Conservation (phyloP, 75 land plant species). For the Sequoia sempervirens region DNA sequence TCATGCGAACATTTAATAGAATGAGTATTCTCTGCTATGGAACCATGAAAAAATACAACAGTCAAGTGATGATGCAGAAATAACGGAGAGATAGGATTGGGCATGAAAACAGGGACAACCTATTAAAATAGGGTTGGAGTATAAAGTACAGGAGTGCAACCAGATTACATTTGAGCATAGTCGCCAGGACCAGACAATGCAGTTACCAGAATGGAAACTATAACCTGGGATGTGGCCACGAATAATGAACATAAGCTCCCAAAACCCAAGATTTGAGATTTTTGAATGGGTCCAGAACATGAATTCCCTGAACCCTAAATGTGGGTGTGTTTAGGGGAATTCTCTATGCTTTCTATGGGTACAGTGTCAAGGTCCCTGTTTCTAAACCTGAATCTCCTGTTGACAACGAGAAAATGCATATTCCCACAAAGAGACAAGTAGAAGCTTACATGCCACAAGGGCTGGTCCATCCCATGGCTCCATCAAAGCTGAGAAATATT, state of each 20-base stretch:
- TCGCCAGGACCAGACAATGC: not conserved
- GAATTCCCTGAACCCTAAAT: not conserved
- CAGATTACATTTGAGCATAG: too few relatives aligned
- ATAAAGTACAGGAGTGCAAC: not conserved
- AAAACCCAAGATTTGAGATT: not conserved
- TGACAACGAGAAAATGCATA: not conserved
- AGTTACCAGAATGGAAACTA: not conserved
- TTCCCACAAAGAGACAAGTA: not conserved
- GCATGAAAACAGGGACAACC: not conserved
- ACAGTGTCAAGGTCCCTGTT: not conserved
- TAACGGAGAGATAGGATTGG: not conserved
- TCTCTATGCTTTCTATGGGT: not conserved
- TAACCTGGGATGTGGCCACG: not conserved
- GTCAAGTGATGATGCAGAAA: not conserved
- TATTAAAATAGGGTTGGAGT: not conserved
- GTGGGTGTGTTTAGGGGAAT: not conserved
- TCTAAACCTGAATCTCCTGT: not conserved
- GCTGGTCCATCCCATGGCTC: conserved; percentile 99
- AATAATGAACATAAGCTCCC: too few relatives aligned
- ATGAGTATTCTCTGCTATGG: not conserved
- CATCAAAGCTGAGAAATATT: conserved; percentile 93
- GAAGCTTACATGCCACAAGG: conserved; percentile 81
- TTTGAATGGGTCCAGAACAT: not conserved
- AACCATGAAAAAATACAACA: not conserved
- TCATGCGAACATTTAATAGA: not conserved